phyloP scores from a whole-genome alignment of 306 rosid genomes.

The Lagenaria siceraria region DNA sequence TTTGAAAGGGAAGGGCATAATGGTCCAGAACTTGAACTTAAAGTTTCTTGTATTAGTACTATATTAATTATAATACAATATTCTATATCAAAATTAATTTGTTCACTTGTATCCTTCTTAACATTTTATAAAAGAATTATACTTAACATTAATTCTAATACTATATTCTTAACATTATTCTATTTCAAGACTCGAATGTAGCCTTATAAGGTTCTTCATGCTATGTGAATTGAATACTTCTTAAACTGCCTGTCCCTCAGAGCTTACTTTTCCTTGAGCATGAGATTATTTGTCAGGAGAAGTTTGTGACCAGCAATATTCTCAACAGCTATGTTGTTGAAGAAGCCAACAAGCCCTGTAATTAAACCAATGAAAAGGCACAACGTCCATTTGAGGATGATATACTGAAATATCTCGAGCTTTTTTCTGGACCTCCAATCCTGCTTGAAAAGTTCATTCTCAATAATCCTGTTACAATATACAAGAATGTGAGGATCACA shows the following conservation, averaged over 20 bases:
- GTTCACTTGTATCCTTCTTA: not conserved
- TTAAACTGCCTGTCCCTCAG: not conserved
- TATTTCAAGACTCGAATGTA: not conserved
- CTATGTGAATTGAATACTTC: not conserved
- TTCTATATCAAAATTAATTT: not conserved
- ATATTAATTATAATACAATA: not conserved
- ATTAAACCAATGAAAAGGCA: slow-evolving; percentile 58
- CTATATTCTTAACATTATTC: not conserved
- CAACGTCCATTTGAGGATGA: slow-evolving; percentile 53
- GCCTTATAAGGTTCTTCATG: not conserved
- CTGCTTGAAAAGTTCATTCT: slow-evolving; percentile 63
- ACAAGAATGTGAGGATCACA: not conserved
- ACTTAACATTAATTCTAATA: not conserved
- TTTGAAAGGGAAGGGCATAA: not conserved
- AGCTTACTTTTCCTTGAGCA: slow-evolving; percentile 40
- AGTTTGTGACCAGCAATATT: slow-evolving; percentile 71
- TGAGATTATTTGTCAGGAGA: slow-evolving; percentile 39
- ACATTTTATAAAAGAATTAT: not conserved
- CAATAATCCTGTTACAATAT: slow-evolving; percentile 51
- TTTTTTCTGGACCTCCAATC: slow-evolving; percentile 66
- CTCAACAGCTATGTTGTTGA: slow-evolving; percentile 68
- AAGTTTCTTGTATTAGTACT: not conserved
- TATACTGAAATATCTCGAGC: slow-evolving; percentile 37
- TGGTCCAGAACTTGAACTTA: not conserved
- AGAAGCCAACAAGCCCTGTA: slow-evolving; percentile 63